These are phyloP conservation scores for Pseudozyma thailandica DNA, from an alignment of 1,284 basidiomycete species.

Conservation along the genomic window DNA sequence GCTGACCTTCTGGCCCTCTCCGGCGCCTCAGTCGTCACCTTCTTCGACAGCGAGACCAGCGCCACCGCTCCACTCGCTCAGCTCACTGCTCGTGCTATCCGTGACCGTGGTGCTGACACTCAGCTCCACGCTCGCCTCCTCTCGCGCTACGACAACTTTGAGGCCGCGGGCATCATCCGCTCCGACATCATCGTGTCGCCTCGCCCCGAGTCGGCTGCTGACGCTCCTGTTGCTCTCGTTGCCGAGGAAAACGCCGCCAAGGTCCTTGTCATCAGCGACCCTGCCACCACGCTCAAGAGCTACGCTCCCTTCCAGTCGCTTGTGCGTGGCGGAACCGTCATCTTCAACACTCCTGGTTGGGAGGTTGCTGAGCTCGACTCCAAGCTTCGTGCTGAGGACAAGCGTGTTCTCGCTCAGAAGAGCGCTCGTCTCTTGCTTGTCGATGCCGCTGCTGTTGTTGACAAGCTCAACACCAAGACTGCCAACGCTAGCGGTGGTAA, in stretches of 20 bases:
- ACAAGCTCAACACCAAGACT: slow-evolving; percentile 55
- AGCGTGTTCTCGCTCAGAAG: slow-evolving; percentile 57
- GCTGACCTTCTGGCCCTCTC: slow-evolving; percentile 55
- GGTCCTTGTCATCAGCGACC: slow-evolving; percentile 60
- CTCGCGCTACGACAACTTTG: slow-evolving; percentile 66
- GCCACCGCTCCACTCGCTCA: slow-evolving; percentile 52
- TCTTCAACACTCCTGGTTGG: slow-evolving; percentile 63
- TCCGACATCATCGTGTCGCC: slow-evolving; percentile 59
- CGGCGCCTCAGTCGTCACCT: slow-evolving; percentile 54
- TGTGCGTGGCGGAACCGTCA: slow-evolving; percentile 58
- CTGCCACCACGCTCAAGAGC: slow-evolving; percentile 56
- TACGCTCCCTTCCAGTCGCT: slow-evolving; percentile 60
- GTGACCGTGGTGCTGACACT: slow-evolving; percentile 46
- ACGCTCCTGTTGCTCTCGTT: slow-evolving; percentile 58
- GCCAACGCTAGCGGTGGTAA: slow-evolving; percentile 56
- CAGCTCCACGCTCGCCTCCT: slow-evolving; percentile 57
- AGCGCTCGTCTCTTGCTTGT: slow-evolving; percentile 57
- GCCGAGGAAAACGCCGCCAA: slow-evolving; percentile 53
- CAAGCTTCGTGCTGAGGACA: slow-evolving; percentile 62
- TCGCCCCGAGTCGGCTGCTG: slow-evolving; percentile 46
- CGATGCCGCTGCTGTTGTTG: slow-evolving; percentile 57
- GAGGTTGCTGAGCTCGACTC: slow-evolving; percentile 60
- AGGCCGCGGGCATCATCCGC: slow-evolving; percentile 59
- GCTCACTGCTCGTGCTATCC: slow-evolving; percentile 57
- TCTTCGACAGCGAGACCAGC: slow-evolving; percentile 64